Conservation (phyloP, 768 basidiomycete species). For the Phylloporus sp. region DNA sequence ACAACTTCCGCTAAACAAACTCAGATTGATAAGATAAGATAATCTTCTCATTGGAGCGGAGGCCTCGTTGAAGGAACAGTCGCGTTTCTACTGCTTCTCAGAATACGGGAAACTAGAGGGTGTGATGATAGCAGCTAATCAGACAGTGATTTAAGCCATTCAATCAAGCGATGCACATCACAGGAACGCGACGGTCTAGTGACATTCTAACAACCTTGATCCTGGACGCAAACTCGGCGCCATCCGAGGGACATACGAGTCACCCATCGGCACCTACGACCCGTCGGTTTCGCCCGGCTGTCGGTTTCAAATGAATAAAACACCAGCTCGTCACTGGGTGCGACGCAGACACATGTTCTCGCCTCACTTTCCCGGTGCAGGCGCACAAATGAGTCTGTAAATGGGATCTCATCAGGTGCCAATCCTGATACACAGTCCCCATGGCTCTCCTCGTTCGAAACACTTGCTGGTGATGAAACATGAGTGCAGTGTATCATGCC, state of each 20-base stretch:
- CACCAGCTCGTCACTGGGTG: neutral
- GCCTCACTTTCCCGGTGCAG: neutral
- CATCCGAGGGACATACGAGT: neutral
- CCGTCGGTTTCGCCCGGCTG: neutral
- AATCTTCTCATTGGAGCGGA: neutral
- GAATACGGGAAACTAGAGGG: too few relatives aligned
- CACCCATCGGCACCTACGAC: neutral
- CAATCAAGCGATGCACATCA: neutral
- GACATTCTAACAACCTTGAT: neutral
- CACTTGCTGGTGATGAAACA: neutral
- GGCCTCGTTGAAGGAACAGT: neutral
- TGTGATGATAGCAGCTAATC: too few relatives aligned
- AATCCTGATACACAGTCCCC: neutral
- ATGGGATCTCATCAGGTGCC: neutral
- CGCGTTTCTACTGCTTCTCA: too few relatives aligned
- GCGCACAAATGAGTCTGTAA: neutral
- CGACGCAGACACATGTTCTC: neutral
- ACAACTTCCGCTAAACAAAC: neutral
- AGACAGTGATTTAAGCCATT: neutral
- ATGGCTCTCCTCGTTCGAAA: neutral
- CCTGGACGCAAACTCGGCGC: neutral
- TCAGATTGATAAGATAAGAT: neutral
- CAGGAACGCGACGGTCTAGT: too few relatives aligned
- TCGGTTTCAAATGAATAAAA: constrained; percentile 2
- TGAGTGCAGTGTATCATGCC: neutral